Evolutionary conservation across 768 basidiomycete genomes (phyloP).

Genomic region (Rhizopogon vesiculosus): DNA sequence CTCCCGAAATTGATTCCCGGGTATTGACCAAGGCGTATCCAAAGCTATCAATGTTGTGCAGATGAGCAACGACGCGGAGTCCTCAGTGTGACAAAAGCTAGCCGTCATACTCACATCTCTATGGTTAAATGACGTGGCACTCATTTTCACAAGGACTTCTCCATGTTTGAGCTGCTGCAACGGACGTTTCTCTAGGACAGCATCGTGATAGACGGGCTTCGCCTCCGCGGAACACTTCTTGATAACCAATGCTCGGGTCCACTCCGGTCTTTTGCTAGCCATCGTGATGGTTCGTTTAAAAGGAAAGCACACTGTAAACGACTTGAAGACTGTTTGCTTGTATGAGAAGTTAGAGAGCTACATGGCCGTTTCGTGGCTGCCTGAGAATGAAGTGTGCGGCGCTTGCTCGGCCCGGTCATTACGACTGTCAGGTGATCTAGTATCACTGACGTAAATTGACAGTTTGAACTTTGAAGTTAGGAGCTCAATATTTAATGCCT

Average conservation of each 20-base stretch:
- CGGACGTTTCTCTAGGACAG: conserved; percentile 43
- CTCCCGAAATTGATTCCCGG: conserved; percentile 58
- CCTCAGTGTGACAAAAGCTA: too few relatives aligned
- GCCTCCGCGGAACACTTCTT: conserved; percentile 34
- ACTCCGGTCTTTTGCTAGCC: conserved; percentile 27
- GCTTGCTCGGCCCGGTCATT: too few relatives aligned
- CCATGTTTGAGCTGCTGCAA: conserved; percentile 49
- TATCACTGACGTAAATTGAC: background rate
- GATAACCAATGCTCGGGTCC: conserved; percentile 46
- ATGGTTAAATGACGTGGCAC: conserved; percentile 73
- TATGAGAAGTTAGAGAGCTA: too few relatives aligned
- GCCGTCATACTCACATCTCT: conserved; percentile 46
- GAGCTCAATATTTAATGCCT: background rate
- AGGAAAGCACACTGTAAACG: too few relatives aligned
- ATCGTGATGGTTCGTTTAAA: background rate
- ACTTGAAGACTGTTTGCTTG: too few relatives aligned
- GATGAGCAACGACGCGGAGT: background rate
- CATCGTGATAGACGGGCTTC: conserved; percentile 52
- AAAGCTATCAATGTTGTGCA: conserved; percentile 41
- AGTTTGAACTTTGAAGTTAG: background rate
- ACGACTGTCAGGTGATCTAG: background rate
- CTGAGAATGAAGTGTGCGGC: too few relatives aligned
- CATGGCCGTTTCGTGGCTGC: too few relatives aligned
- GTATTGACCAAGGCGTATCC: conserved; percentile 68
- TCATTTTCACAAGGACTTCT: conserved; percentile 63